These are phyloP conservation scores for Curvularia verruculosa DNA, from an alignment of 2,329 filamentous ascomycete genomes.

Conservation along the genomic window DNA sequence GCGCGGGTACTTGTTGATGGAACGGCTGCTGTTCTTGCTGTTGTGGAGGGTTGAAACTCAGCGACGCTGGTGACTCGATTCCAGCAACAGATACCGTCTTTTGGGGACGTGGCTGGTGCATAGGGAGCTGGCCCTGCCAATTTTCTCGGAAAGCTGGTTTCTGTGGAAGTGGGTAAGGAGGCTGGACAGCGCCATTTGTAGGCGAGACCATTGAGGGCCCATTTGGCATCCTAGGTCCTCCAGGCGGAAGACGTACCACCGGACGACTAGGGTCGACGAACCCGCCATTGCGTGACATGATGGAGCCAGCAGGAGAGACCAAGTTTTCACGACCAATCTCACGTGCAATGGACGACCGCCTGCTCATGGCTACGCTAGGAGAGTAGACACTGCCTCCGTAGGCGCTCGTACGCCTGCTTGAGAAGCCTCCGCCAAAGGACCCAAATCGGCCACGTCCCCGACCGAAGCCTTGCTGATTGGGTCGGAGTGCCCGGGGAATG, in stretches of 20 bases:
- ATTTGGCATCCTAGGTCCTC: conserved; percentile 48
- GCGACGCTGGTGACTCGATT: conserved; percentile 80
- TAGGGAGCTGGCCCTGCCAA: conserved; percentile 68
- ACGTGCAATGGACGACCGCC: conserved; percentile 78
- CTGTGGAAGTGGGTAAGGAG: conserved; percentile 59
- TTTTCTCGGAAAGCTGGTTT: conserved; percentile 65
- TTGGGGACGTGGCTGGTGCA: conserved; percentile 94
- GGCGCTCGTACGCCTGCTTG: conserved; percentile 78
- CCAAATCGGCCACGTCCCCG: conserved; percentile 73
- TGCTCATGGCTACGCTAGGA: conserved; percentile 85
- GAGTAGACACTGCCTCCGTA: conserved; percentile 83
- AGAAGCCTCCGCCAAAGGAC: conserved; percentile 66
- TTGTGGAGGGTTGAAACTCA: conserved; percentile 65
- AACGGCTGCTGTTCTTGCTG: conserved; percentile 82
- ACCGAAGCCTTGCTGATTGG: conserved; percentile 81
- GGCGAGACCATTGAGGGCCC: conserved; percentile 41
- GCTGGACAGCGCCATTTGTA: conserved; percentile 51
- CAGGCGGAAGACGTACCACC: conserved; percentile 81
- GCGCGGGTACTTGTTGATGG: conserved; percentile 88
- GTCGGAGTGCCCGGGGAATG: conserved; percentile 89
- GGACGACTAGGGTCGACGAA: conserved; percentile 69
- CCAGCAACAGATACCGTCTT: conserved; percentile 92
- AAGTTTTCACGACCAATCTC: conserved; percentile 73
- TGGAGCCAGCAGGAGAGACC: conserved; percentile 80
- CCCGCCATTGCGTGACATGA: conserved; percentile 69